These are phyloP conservation scores for Paecilomyces formosus DNA, from an alignment of 2,329 filamentous ascomycete genomes.

Conservation along the genomic window DNA sequence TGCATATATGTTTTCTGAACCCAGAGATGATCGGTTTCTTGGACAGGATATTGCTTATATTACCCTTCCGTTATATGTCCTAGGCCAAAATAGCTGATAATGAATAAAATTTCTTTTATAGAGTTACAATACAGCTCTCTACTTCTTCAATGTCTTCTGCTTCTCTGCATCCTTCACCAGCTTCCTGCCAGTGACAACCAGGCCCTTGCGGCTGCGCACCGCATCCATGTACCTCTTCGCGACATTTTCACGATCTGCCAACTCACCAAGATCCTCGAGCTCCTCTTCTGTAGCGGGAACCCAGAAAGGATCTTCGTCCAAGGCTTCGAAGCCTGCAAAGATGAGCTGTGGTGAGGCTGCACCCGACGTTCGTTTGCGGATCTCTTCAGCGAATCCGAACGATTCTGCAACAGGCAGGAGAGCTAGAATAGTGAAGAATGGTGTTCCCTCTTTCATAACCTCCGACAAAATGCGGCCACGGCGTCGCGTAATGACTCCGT, in stretches of 20 bases:
- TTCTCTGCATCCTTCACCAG: conserved; percentile 84
- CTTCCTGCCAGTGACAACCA: conserved; percentile 70
- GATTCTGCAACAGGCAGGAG: conserved; percentile 87
- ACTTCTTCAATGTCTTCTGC: conserved; percentile 65
- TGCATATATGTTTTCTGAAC: no score
- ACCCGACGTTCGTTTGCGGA: conserved; percentile 86
- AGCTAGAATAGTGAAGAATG: conserved; percentile 90
- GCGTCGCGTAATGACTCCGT: conserved; percentile 93
- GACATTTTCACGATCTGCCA: conserved; percentile 90
- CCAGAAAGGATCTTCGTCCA: conserved; percentile 97
- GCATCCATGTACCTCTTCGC: conserved; percentile 93
- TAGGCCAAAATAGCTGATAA: neutral
- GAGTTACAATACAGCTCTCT: neutral
- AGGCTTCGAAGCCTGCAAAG: conserved; percentile 84
- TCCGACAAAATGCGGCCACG: conserved; percentile 85
- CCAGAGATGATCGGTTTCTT: no score
- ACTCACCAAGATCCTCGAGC: conserved; percentile 87
- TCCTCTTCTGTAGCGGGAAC: conserved; percentile 95
- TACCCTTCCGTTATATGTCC: neutral
- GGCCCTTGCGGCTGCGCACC: conserved; percentile 77
- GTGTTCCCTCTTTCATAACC: conserved; percentile 86
- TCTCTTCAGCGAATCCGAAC: conserved; percentile 94
- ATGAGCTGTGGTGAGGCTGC: conserved; percentile 88
- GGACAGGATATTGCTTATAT: neutral
- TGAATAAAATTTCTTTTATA: neutral